phyloP scores from a whole-genome alignment of 768 basidiomycete species.

The Xerocomellus intermedius region DNA sequence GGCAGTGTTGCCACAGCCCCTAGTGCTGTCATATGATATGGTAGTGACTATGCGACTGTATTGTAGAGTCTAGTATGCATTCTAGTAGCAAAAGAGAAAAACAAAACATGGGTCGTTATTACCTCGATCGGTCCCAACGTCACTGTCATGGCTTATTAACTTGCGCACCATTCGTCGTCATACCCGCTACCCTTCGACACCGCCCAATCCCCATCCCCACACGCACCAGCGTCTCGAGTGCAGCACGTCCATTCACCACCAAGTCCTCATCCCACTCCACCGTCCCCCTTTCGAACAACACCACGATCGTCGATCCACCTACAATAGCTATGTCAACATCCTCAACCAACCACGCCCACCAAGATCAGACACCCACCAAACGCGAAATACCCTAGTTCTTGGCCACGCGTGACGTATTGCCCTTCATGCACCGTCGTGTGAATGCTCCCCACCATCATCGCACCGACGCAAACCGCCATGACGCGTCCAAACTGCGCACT shows the following conservation, averaged over 20 bases:
- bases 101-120: background rate
- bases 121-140: background rate
- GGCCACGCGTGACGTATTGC: slow-evolving; percentile 72
- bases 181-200: slow-evolving; percentile 11
- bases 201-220: slow-evolving; percentile 84
- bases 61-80: background rate
- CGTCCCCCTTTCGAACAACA: slow-evolving; percentile 81
- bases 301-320: slow-evolving; percentile 92
- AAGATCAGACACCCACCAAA: slow-evolving; percentile 63
- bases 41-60: background rate
- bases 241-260: slow-evolving; percentile 75
- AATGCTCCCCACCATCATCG: slow-evolving; percentile 96
- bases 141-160: background rate
- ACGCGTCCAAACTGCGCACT: slow-evolving; percentile 87
- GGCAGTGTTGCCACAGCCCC: background rate
- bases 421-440: slow-evolving; percentile 85
- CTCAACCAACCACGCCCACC: background rate
- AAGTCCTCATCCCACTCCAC: slow-evolving; percentile 94
- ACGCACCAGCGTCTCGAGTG: slow-evolving; percentile 87
- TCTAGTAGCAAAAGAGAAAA: background rate
- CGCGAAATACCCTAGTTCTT: slow-evolving; percentile 94
- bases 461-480: slow-evolving; percentile 89
- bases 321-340: background rate
- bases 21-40: background rate
- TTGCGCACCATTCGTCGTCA: slow-evolving; percentile 7